Conservation (phyloP, 2,329 filamentous ascomycete genomes). For the Cercospora janseana region DNA sequence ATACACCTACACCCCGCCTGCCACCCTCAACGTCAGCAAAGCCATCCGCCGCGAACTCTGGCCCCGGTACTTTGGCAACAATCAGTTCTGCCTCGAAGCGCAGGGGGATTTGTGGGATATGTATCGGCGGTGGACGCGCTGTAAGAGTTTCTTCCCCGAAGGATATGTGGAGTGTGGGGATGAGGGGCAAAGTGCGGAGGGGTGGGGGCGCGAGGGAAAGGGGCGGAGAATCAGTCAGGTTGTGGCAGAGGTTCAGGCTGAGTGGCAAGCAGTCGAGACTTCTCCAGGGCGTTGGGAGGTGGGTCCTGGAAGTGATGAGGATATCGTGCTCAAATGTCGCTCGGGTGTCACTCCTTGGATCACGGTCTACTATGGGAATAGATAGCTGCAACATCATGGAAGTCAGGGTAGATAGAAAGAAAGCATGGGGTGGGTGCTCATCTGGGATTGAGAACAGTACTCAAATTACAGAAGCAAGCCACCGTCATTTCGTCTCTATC, state of each 20-base stretch:
- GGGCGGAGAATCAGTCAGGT: not conserved
- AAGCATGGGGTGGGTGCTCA: not conserved
- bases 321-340: not conserved
- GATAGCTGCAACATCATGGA: no score
- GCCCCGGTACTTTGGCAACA: not conserved
- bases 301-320: no score
- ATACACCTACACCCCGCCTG: not conserved
- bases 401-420: no score
- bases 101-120: not conserved
- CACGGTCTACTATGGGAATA: no score
- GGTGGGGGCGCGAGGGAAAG: not conserved
- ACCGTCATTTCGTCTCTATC: constrained; percentile 2
- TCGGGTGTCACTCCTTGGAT: not conserved
- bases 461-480: not conserved
- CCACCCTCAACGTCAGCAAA: constrained; percentile 2
- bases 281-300: not conserved
- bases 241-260: no score
- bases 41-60: not conserved
- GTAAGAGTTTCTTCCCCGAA: not conserved
- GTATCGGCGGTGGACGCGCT: not conserved
- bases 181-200: not conserved
- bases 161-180: not conserved
- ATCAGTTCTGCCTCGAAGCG: not conserved
- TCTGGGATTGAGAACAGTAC: not conserved
- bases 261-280: no score